phyloP scores from a whole-genome alignment of 2,329 filamentous ascomycete species.

The Aspergillus fijiensis region DNA sequence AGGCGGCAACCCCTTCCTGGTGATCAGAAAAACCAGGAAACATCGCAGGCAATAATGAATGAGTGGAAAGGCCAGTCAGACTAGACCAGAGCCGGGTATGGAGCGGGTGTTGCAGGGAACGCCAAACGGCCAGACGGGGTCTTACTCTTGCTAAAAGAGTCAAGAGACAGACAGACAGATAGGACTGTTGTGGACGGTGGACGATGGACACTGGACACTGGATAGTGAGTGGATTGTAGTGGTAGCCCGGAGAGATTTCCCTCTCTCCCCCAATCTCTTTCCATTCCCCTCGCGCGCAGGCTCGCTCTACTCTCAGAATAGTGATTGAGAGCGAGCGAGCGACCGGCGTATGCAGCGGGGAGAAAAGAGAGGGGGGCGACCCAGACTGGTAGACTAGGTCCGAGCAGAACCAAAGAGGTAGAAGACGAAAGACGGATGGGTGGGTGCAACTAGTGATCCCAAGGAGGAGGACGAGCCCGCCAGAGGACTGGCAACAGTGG shows the following conservation, averaged over 20 bases:
- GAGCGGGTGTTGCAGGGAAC: conserved; percentile 15
- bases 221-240: too few relatives aligned
- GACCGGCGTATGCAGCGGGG: conserved; percentile 14
- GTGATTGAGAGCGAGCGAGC: conserved; percentile 14
- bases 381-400: conserved; percentile 18
- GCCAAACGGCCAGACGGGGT: conserved; percentile 8
- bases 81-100: conserved; percentile 15
- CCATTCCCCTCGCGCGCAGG: background rate
- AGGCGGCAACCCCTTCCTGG: conserved; percentile 11
- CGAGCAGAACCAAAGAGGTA: conserved; percentile 18
- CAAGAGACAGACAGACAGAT: conserved; percentile 2
- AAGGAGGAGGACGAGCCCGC: conserved; percentile 23
- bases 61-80: conserved; percentile 12
- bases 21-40: conserved; percentile 13
- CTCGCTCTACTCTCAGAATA: background rate
- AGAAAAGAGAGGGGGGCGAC: conserved; percentile 18
- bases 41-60: conserved; percentile 10
- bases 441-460: conserved; percentile 27
- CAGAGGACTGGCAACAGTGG: conserved; percentile 18
- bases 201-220: too few relatives aligned
- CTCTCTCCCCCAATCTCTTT: background rate
- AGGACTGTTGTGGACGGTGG: background rate
- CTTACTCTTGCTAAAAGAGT: conserved; percentile 1
- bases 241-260: conserved; percentile 1
- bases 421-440: conserved; percentile 15